Base-by-base conservation (phyloP, 352 stramenopile genomes). In the Pythium plurisporium region DNA sequence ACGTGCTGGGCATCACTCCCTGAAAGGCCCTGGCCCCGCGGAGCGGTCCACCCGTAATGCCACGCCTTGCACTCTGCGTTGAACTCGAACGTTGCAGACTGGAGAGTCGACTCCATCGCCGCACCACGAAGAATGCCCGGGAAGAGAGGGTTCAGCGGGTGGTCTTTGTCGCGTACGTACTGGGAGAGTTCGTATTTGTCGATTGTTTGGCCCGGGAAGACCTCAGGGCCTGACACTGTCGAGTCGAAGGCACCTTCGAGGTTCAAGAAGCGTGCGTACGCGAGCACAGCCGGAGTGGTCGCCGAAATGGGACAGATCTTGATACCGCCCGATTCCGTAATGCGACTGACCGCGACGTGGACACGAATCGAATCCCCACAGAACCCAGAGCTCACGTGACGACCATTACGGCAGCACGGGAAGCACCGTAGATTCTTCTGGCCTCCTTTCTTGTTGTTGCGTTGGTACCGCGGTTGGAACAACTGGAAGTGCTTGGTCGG, bases 341-440 rank as follows among this genome's bases (percentile, higher is more conserved):
- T 65, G 10, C 82, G 80, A 58, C 76, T 91, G 9, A 92, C 74
- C 5, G 78, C 80, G 12, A 93, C 84, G 42, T 91, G 81, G 11
- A 95, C 86, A 48, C 76, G 64, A 42, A 96, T 90, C 20, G 87
- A 88, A 61, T 91, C 81, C 22, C 87, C 87, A 44, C 87, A 96
- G 31, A 96, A 96, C 2, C 85, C 85, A 2, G 82, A 90, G 53
- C 73, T 88, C 58, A 93, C 83, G 59, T 96, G 87, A 8, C 82
- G 74, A 0, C 74, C 79, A 33, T 91, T 85, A 23, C 85, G 81
- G 57, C 85, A 94, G 59, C 69, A 91, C 14, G 87, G 87, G 47
- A 96, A 96, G 54, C 87, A 95, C 7, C 87, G 83, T 27, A 96
- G 57, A 42, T 96, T 96, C 62, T 95, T 96, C 53, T 95, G 86